Evolutionary conservation across 1,284 basidiomycete species (phyloP).

Genomic region (Albatrellus sp.): DNA sequence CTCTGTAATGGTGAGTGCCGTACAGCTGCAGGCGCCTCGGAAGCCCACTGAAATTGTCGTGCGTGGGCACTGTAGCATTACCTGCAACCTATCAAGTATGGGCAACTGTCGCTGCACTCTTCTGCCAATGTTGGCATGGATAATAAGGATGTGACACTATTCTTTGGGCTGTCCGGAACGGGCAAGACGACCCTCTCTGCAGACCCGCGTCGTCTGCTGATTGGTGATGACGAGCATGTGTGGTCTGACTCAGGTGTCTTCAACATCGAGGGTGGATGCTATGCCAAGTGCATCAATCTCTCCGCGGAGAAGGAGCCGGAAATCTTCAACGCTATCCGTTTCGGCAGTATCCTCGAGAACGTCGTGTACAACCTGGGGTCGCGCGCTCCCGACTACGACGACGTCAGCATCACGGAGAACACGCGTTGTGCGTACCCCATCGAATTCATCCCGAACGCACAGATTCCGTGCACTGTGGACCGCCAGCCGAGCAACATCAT

Average conservation of each 20-base stretch:
- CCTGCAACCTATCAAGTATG: constrained; percentile 97
- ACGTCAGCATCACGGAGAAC: constrained; percentile 96
- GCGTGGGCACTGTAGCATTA: constrained; percentile 57
- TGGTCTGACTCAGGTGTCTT: constrained; percentile 98
- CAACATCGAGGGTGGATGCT: constrained; percentile 99
- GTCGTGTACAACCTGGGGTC: constrained; percentile 92
- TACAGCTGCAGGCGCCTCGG: background rate
- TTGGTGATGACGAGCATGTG: constrained; percentile 97
- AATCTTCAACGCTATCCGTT: constrained; percentile 92
- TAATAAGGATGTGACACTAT: constrained; percentile 89
- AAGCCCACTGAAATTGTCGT: constrained; percentile 1
- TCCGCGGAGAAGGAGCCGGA: constrained; percentile 96
- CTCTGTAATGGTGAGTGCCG: constrained; percentile 79
- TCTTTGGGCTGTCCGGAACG: constrained; percentile 98
- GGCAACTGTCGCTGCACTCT: constrained; percentile 97
- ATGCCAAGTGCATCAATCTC: constrained; percentile 97
- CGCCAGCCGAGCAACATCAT: constrained; percentile 91
- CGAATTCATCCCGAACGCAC: constrained; percentile 92
- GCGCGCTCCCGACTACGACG: constrained; percentile 91
- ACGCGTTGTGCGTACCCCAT: constrained; percentile 98
- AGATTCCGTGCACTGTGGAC: constrained; percentile 81
- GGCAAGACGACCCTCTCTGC: constrained; percentile 97
- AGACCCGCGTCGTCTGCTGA: constrained; percentile 82
- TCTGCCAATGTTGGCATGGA: constrained; percentile 93
- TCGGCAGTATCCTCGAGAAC: constrained; percentile 96